These are phyloP conservation scores for Amanita polypyramis DNA, from an alignment of 768 basidiomycete species.

Conservation along the genomic window DNA sequence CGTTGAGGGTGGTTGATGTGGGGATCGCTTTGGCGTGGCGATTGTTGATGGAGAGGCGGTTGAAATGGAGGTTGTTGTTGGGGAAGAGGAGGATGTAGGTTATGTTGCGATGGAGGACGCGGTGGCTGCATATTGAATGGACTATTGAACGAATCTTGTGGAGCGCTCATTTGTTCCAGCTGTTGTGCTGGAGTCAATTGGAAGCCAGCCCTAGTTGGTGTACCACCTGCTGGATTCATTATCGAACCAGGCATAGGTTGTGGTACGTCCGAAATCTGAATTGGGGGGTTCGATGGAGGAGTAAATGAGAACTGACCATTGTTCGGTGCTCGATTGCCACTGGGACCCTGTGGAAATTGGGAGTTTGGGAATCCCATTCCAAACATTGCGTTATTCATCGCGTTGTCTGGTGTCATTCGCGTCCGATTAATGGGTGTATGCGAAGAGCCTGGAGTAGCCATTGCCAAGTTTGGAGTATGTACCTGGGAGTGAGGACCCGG, in stretches of 20 bases:
- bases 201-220: constrained; percentile 32
- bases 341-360: constrained; percentile 21
- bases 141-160: not conserved
- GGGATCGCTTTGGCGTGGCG: constrained; percentile 28
- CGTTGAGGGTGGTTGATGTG: constrained; percentile 36
- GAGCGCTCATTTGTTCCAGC: constrained; percentile 39
- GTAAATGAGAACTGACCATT: constrained; percentile 31
- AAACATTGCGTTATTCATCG: constrained; percentile 27
- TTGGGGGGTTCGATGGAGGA: constrained; percentile 39
- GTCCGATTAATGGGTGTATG: constrained; percentile 29
- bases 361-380: constrained; percentile 32
- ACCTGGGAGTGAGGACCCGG: constrained; percentile 26
- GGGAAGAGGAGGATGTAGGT: constrained; percentile 25
- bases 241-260: constrained; percentile 28
- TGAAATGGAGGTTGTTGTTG: constrained; percentile 34
- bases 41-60: constrained; percentile 17
- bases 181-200: constrained; percentile 56
- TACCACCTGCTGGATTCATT: constrained; percentile 26
- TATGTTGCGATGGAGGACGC: constrained; percentile 12
- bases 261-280: constrained; percentile 33
- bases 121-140: constrained; percentile 18
- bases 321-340: constrained; percentile 23
- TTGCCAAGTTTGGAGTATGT: constrained; percentile 30
- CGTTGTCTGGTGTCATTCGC: constrained; percentile 34
- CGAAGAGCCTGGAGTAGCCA: constrained; percentile 26